These are phyloP conservation scores for Orbilia ellipsospora DNA, from an alignment of 2,329 filamentous ascomycete genomes.

Conservation along the genomic window DNA sequence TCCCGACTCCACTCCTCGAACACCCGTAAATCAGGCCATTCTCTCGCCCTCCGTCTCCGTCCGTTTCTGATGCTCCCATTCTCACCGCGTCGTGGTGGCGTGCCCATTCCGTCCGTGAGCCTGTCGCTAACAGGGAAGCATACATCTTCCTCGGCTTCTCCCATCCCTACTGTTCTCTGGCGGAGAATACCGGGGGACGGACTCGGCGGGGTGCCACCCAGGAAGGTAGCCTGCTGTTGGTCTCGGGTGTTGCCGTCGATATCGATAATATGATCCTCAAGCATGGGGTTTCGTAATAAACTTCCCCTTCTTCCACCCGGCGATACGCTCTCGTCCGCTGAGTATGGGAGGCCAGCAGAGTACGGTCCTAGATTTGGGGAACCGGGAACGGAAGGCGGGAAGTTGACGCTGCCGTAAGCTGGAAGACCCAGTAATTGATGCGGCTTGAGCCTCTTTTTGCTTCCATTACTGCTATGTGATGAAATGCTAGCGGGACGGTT, in stretches of 20 bases:
- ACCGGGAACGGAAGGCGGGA: conserved; percentile 75
- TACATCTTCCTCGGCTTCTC: conserved; percentile 83
- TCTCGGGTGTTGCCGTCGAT: conserved; percentile 63
- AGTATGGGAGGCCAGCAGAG: background rate
- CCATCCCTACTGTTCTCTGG: conserved; percentile 67
- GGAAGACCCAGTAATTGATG: conserved; percentile 9
- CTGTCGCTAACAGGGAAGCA: conserved; percentile 87
- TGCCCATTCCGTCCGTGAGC: conserved; percentile 78
- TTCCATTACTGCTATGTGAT: conserved; percentile 63
- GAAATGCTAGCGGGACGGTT: conserved; percentile 63
- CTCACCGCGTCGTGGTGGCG: conserved; percentile 64
- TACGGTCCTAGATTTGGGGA: conserved; percentile 68
- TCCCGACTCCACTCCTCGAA: conserved; percentile 90
- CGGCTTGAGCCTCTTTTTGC: conserved; percentile 53
- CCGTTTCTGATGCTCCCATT: conserved; percentile 56
- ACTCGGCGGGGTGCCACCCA: conserved; percentile 63
- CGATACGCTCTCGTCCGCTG: conserved; percentile 34
- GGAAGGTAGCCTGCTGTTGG: conserved; percentile 51
- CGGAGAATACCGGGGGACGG: conserved; percentile 64
- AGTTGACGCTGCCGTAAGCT: conserved; percentile 69
- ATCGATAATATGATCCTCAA: conserved; percentile 66
- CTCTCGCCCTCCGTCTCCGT: conserved; percentile 70
- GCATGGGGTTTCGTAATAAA: conserved; percentile 54
- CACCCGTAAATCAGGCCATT: conserved; percentile 86
- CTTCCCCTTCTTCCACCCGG: conserved; percentile 13